Conservation (phyloP, 768 basidiomycete genomes). For the Ephemerocybe angulata region DNA sequence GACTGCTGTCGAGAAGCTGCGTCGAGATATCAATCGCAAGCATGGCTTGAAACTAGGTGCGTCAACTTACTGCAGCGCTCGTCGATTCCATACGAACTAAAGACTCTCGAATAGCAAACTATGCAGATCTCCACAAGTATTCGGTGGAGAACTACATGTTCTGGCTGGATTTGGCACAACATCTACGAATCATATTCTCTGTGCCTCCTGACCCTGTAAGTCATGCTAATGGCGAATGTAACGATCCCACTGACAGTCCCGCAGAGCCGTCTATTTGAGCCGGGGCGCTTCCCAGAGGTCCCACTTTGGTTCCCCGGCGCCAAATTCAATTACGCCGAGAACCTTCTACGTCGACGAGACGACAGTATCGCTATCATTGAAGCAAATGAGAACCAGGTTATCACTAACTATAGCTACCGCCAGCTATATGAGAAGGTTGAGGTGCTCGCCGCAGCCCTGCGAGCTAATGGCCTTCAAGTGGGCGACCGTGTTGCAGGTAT, state of each 20-base stretch:
- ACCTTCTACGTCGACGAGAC: slow-evolving; percentile 56
- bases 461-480: slow-evolving; percentile 49
- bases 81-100: neutral
- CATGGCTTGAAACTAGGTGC: slow-evolving; percentile 52
- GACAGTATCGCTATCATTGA: slow-evolving; percentile 61
- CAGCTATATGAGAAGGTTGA: slow-evolving; percentile 54
- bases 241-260: no score
- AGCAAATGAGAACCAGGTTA: slow-evolving; percentile 48
- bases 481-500: slow-evolving; percentile 70
- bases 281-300: slow-evolving; percentile 52
- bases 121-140: slow-evolving; percentile 63
- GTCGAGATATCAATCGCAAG: slow-evolving; percentile 60
- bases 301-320: slow-evolving; percentile 68
- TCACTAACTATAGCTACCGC: slow-evolving; percentile 49
- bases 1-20: slow-evolving; percentile 49
- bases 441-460: slow-evolving; percentile 54
- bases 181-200: slow-evolving; percentile 57
- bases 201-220: slow-evolving; percentile 47
- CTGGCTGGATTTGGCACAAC: slow-evolving; percentile 71
- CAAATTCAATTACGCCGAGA: slow-evolving; percentile 71
- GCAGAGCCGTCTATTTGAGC: slow-evolving; percentile 37
- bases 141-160: slow-evolving; percentile 63
- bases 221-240: neutral
- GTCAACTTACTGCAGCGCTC: slow-evolving; percentile 16
- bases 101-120: slow-evolving; percentile 52